These are phyloP conservation scores for Clonostachys rosea DNA, from an alignment of 2,329 filamentous ascomycete genomes.

Conservation along the genomic window DNA sequence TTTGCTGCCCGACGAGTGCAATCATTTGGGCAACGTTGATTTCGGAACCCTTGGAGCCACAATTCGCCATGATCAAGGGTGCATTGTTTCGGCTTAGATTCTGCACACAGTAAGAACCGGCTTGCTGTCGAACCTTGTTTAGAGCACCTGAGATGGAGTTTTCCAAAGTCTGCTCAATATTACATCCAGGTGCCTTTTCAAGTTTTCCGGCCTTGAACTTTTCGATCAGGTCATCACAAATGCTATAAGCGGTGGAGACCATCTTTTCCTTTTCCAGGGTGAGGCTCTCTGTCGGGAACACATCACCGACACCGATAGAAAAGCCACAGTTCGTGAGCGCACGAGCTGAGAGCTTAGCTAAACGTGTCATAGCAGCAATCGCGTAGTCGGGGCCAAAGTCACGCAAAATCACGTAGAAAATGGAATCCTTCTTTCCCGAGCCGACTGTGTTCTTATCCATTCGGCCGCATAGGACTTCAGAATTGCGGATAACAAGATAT, in stretches of 20 bases:
- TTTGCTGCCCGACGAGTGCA: conserved; percentile 93
- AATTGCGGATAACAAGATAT: conserved; percentile 91
- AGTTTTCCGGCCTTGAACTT: conserved; percentile 77
- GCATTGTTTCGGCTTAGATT: conserved; percentile 89
- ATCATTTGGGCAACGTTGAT: conserved; percentile 99
- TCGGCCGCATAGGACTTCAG: conserved; percentile 91
- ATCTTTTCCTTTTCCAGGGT: conserved; percentile 70
- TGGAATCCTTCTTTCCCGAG: conserved; percentile 92
- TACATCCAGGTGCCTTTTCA: conserved; percentile 82
- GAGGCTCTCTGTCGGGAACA: conserved; percentile 74
- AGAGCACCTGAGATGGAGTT: conserved; percentile 87
- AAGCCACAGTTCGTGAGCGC: conserved; percentile 89
- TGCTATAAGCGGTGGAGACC: conserved; percentile 71
- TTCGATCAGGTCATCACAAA: conserved; percentile 80
- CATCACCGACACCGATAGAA: conserved; percentile 93
- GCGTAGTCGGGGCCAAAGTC: conserved; percentile 91
- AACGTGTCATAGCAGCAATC: conserved; percentile 86
- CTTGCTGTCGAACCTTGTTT: conserved; percentile 84
- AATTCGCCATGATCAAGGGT: conserved; percentile 94
- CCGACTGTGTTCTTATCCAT: conserved; percentile 99
- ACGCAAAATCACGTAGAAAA: conserved; percentile 94
- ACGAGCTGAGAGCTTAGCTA: conserved; percentile 86
- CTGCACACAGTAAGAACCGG: conserved; percentile 85
- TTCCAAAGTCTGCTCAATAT: conserved; percentile 88
- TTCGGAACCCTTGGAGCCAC: conserved; percentile 91